phyloP scores from a whole-genome alignment of 2,329 filamentous ascomycete species.

The Pseudogymnoascus sp. region DNA sequence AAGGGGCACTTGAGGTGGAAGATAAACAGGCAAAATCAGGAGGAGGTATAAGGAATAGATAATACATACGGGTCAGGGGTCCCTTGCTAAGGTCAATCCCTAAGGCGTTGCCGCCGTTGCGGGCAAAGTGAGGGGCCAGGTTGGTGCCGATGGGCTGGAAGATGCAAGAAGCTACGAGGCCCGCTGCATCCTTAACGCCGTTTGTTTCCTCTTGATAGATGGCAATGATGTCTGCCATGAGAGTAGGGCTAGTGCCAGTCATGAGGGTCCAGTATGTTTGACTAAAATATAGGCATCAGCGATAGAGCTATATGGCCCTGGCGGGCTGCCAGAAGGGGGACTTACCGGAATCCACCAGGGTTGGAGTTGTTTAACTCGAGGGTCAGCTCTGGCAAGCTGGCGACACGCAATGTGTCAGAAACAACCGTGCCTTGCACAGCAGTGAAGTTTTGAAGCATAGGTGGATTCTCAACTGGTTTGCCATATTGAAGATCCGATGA shows the following conservation, averaged over 20 bases:
- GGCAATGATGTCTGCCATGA: conserved; percentile 16
- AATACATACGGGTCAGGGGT: conserved; percentile 11
- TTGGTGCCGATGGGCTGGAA: conserved; percentile 37
- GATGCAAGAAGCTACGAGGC: conserved; percentile 14
- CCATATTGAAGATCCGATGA: conserved; percentile 12
- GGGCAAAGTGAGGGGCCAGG: conserved; percentile 30
- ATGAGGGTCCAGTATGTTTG: conserved; percentile 15
- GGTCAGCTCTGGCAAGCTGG: conserved; percentile 18
- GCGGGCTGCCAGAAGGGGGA: neutral
- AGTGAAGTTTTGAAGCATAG: conserved; percentile 17
- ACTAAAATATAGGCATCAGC: conserved; percentile 1
- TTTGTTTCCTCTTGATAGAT: conserved; percentile 20
- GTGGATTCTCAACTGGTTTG: conserved; percentile 15
- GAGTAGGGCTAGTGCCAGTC: conserved; percentile 12
- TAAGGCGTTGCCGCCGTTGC: conserved; percentile 28
- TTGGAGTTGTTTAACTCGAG: conserved; percentile 19
- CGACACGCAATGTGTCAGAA: conserved; percentile 16
- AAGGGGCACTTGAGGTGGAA: conserved; percentile 17
- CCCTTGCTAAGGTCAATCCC: conserved; percentile 16
- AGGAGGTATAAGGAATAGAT: conserved; percentile 19
- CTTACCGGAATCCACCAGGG: conserved; percentile 17
- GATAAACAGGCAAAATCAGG: conserved; percentile 21
- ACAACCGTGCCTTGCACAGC: conserved; percentile 14
- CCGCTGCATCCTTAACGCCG: conserved; percentile 13
- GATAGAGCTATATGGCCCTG: neutral